Percentiles rank a stretch among this genome's conserved stretches.
These are phyloP conservation scores for Talaromyces sp. DNA, from an alignment of 2,329 filamentous ascomycete species.

Conservation along the genomic window DNA sequence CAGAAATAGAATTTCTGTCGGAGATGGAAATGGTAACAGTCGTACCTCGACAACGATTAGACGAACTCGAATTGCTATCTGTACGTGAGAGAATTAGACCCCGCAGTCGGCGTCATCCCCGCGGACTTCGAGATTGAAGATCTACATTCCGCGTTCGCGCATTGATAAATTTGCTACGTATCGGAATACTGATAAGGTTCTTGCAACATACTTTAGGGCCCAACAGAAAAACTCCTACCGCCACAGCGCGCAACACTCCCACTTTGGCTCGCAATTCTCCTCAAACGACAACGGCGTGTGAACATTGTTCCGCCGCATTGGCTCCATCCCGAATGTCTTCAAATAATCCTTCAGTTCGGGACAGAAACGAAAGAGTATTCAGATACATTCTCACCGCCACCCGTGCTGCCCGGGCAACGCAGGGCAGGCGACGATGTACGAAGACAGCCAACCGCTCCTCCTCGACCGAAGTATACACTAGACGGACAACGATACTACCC, in stretches of 20 bases:
- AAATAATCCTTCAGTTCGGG: conserved; percentile 75
- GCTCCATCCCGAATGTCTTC: conserved; percentile 74
- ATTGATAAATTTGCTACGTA: conserved; percentile 4
- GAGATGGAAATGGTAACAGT: conserved; percentile 97
- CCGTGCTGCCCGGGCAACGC: conserved; percentile 57
- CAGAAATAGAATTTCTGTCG: conserved; percentile 89
- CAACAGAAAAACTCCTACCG: conserved; percentile 71
- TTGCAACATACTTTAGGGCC: conserved; percentile 56
- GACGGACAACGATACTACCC: conserved; percentile 40
- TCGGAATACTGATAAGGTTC: not conserved
- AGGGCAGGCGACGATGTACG: conserved; percentile 24
- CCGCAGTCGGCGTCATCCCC: conserved; percentile 14
- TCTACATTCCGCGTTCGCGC: conserved; percentile 13
- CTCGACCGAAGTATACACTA: conserved; percentile 34
- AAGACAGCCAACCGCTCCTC: conserved; percentile 24
- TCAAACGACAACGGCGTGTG: conserved; percentile 89
- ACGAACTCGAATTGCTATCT: conserved; percentile 77
- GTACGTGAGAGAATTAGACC: conserved; percentile 56
- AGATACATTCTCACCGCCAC: conserved; percentile 72
- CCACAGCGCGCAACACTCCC: conserved; percentile 77
- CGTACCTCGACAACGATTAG: conserved; percentile 84
- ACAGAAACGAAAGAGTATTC: conserved; percentile 61
- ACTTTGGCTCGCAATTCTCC: conserved; percentile 89
- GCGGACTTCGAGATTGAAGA: conserved; percentile 5
- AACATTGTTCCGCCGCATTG: conserved; percentile 90